These are phyloP conservation scores for Ophiostoma tasmaniense DNA, from an alignment of 2,329 filamentous ascomycete genomes.

Conservation along the genomic window DNA sequence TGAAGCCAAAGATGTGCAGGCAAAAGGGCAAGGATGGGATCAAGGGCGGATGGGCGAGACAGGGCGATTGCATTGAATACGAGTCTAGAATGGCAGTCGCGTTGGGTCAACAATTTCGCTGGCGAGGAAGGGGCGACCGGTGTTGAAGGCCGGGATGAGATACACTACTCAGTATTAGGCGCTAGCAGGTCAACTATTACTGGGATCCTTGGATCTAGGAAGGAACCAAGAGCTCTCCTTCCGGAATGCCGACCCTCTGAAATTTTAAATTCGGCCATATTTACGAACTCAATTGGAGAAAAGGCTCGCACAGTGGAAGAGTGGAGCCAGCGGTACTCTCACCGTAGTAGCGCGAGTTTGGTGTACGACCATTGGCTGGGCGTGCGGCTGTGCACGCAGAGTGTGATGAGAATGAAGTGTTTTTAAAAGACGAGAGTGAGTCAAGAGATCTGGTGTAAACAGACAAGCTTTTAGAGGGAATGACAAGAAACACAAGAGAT, in stretches of 20 bases:
- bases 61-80: not conserved
- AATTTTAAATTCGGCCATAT: not conserved
- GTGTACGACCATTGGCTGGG: conserved; percentile 7
- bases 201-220: not conserved
- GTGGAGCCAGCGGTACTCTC: not conserved
- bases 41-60: not conserved
- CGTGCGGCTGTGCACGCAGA: not conserved
- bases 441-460: not conserved
- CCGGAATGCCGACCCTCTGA: not conserved
- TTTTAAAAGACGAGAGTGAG: not conserved
- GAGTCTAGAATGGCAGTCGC: not conserved
- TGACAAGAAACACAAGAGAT: not conserved
- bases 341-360: conserved; percentile 7
- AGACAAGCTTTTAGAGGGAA: not conserved
- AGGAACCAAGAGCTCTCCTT: not conserved
- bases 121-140: not conserved
- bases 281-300: too few relatives aligned
- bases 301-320: not conserved
- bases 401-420: not conserved
- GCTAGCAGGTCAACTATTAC: not conserved
- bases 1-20: not conserved
- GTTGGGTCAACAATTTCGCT: not conserved
- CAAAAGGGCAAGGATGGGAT: not conserved
- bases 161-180: too few relatives aligned
- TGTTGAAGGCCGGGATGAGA: not conserved